These are phyloP conservation scores for Pontederia crassipes DNA, from an alignment of 176 grass and related monocot genomes.

Conservation along the genomic window DNA sequence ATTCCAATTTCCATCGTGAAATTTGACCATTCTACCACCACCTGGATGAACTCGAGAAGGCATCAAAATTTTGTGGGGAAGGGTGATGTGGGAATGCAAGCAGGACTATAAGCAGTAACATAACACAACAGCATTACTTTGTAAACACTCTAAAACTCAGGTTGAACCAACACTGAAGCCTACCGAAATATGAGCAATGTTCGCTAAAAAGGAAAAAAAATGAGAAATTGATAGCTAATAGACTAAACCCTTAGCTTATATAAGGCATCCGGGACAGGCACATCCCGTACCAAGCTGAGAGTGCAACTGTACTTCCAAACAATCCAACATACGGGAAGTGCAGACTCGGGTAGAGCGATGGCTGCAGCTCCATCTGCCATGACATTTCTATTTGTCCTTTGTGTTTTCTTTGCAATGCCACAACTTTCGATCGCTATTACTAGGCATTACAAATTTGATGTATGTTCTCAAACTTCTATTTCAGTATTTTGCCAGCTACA, in stretches of 20 bases:
- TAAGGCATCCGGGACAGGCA: background rate
- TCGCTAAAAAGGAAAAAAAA: background rate
- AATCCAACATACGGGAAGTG: background rate
- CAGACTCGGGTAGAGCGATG: background rate
- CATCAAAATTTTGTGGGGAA: no score
- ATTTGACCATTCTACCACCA: no score
- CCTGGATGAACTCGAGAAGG: no score
- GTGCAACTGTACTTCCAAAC: background rate
- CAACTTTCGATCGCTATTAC: background rate
- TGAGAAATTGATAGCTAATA: background rate
- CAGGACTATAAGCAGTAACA: no score
- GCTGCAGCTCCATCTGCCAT: background rate
- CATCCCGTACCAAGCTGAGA: background rate
- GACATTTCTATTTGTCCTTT: background rate
- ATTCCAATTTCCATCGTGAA: no score
- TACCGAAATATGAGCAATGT: background rate
- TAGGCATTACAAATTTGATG: conserved; percentile 17
- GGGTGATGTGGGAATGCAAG: no score
- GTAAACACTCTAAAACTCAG: conserved; percentile 12
- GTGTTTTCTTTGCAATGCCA: background rate
- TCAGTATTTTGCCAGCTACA: background rate
- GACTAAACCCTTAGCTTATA: no score
- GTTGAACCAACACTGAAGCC: background rate
- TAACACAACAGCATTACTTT: background rate
- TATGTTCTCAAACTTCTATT: background rate